phyloP scores from a whole-genome alignment of 495 filamentous ascomycete species.

The Trichoderma gamsii region DNA sequence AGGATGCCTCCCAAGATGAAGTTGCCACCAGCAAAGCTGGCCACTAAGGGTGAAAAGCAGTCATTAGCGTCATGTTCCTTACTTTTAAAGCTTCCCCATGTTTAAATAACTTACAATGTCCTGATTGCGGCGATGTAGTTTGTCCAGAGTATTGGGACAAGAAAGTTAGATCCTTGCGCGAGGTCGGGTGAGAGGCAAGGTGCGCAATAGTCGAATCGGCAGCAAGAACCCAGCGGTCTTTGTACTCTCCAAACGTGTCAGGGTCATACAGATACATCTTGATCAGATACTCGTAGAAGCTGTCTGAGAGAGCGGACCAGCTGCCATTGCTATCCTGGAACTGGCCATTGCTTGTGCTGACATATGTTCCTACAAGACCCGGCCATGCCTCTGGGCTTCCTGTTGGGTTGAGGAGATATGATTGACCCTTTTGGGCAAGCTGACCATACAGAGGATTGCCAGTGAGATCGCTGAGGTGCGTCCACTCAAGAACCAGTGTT shows the following conservation, averaged over 20 bases:
- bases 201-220: conserved; percentile 71
- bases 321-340: conserved; percentile 64
- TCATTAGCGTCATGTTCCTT: not conserved
- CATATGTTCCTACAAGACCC: conserved; percentile 65
- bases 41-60: conserved; percentile 33
- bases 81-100: too few relatives aligned
- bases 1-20: conserved; percentile 80
- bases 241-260: conserved; percentile 54
- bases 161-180: conserved; percentile 69
- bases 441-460: conserved; percentile 58
- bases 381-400: conserved; percentile 69
- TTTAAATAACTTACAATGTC: conserved; percentile 44
- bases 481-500: conserved; percentile 80
- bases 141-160: conserved; percentile 56
- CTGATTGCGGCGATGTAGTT: conserved; percentile 44
- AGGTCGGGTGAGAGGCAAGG: conserved; percentile 63
- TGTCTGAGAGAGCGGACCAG: conserved; percentile 78
- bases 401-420: conserved; percentile 61
- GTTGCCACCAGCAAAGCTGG: conserved; percentile 82
- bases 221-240: conserved; percentile 69
- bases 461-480: conserved; percentile 70
- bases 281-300: conserved; percentile 87
- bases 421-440: conserved; percentile 63
- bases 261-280: conserved; percentile 90
- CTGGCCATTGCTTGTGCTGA: conserved; percentile 57